A percentile compares a stretch with the other conserved stretches of the same genome.
These are phyloP conservation scores for Fraxinus dipetala DNA, from an alignment of 305 asterid genomes.

Conservation along the genomic window DNA sequence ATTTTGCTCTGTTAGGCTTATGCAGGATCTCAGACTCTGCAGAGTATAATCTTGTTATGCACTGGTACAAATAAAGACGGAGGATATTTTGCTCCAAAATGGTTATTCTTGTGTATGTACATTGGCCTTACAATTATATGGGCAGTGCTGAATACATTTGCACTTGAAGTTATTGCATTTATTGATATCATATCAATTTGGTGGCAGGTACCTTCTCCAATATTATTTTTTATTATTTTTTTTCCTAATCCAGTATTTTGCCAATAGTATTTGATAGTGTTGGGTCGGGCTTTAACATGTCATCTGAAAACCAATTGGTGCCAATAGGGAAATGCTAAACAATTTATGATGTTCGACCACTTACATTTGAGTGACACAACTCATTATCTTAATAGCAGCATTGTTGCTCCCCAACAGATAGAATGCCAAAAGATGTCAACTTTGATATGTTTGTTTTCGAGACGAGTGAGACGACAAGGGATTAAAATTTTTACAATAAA, in stretches of 20 bases:
- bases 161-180: slow-evolving; percentile 34
- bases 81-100: slow-evolving; percentile 39
- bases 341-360: neutral
- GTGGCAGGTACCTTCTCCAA: slow-evolving; percentile 37
- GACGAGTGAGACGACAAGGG: neutral
- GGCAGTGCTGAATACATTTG: slow-evolving; percentile 44
- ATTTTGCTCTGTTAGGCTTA: slow-evolving; percentile 23
- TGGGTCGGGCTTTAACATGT: neutral
- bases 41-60: slow-evolving; percentile 36
- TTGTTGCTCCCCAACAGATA: neutral
- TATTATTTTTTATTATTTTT: neutral
- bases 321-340: neutral
- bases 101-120: slow-evolving; percentile 39
- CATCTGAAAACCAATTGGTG: neutral
- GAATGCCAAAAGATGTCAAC: neutral
- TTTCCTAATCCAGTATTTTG: neutral
- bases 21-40: slow-evolving; percentile 40
- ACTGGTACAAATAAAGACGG: slow-evolving; percentile 39
- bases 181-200: slow-evolving; percentile 40
- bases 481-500: neutral
- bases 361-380: neutral
- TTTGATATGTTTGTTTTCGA: neutral
- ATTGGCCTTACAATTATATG: slow-evolving; percentile 33
- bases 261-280: neutral
- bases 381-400: too few species aligned